Evolutionary conservation across 164 flowering plant species (phyloP), one percentile per base, ranked within the genome.

Genomic region (Magnolia changhungtana): DNA sequence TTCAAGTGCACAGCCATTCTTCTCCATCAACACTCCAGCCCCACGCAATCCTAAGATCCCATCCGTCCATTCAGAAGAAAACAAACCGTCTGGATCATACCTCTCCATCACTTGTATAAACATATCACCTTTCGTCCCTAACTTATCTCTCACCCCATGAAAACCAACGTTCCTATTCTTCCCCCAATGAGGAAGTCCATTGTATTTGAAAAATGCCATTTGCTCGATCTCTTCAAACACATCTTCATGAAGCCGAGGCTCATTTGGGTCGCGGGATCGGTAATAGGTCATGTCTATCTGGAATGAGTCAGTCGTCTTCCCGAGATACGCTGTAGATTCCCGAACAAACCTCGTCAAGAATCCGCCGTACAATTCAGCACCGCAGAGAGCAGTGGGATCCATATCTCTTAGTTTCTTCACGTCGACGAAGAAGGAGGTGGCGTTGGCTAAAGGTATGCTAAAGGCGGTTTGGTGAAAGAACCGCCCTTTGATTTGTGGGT

Each of bases 91-190:
- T 3, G 75, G 66, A 73, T 73, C 76, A 65, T 37, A 74, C 71
- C 20, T 74, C 69, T 66, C 23, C 71, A 74, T 74, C 3, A n/a
- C 71, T 45, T 50, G 70, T 24, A 64, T 31, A 49, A 74, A 66
- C 76, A 27, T 59, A 37, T 61, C 75, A 8, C 13, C 67, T 37
- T 18, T 73, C 0, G 75, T 0, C 13, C 75, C 75, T 14, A 27
- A 19, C 67, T 73, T 73, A 4, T 1, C 23, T 16, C 51, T 59
- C 67, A 73, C 51, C n/a, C 75, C 75, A 7, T 27, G 49, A 52
- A 74, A 74, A 16, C 70, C 69, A n/a, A 74, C 13, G 61, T 74
- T 74, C 61, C 76, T 64, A 59, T 74, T 74, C 76, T 74, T 74
- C 18, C 70, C 76, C 76, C 76, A 74, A 19, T 74, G 76, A 4